These are phyloP conservation scores for Claviceps citrina DNA, from an alignment of 2,329 filamentous ascomycete species.

Conservation along the genomic window DNA sequence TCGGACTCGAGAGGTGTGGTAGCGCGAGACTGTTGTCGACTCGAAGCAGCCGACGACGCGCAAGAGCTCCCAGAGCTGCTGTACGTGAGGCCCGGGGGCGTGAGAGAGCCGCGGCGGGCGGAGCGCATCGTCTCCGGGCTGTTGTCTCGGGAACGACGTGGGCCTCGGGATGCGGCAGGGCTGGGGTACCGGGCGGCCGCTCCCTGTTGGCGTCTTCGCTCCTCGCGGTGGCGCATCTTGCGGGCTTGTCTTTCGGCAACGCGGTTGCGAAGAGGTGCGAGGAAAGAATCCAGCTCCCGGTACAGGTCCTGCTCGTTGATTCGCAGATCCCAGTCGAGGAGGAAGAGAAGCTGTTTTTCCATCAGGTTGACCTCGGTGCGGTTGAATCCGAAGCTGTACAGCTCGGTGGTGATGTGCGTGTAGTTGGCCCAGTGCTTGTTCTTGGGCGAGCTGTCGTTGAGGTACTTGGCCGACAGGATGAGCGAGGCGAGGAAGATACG, in stretches of 20 bases:
- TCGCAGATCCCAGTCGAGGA: conserved; percentile 86
- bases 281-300: conserved; percentile 71
- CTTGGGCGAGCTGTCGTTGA: conserved; percentile 97
- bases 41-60: conserved; percentile 31
- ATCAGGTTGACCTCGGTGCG: conserved; percentile 95
- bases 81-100: conserved; percentile 34
- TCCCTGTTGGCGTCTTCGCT: conserved; percentile 27
- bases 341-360: conserved; percentile 94
- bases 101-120: conserved; percentile 19
- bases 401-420: conserved; percentile 55
- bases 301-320: conserved; percentile 78
- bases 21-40: conserved; percentile 32
- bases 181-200: conserved; percentile 26
- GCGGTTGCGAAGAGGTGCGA: conserved; percentile 62
- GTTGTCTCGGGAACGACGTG: conserved; percentile 25
- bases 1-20: conserved; percentile 36
- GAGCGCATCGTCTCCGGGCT: conserved; percentile 26
- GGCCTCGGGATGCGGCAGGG: conserved; percentile 30
- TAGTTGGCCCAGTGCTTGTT: conserved; percentile 99
- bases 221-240: conserved; percentile 33
- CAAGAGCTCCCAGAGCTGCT: conserved; percentile 36
- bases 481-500: conserved; percentile 87
- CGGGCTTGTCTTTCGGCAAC: conserved; percentile 35
- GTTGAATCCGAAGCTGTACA: conserved; percentile 70
- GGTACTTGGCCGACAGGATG: conserved; percentile 84